These are phyloP conservation scores for Lachnellula subtilissima DNA, from an alignment of 2,329 filamentous ascomycete genomes.

Conservation along the genomic window DNA sequence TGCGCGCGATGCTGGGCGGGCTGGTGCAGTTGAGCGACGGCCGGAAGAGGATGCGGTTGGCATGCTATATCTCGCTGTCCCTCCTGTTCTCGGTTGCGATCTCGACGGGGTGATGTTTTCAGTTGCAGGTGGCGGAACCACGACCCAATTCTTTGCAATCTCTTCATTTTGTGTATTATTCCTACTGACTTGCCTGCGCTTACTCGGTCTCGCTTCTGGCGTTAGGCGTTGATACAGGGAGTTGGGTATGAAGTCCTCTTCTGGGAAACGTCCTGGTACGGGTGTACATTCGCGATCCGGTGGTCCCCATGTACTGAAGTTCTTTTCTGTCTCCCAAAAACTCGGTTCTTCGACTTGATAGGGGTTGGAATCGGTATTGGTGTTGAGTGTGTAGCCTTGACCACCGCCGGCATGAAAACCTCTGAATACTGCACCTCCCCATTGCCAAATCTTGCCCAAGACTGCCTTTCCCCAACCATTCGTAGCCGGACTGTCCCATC, in stretches of 20 bases:
- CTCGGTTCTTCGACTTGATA: constrained; percentile 6
- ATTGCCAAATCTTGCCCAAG: constrained; percentile 76
- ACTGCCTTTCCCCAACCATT: constrained; percentile 54
- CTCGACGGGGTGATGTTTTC: constrained; percentile 9
- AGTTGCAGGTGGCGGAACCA: constrained; percentile 42
- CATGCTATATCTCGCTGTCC: constrained; percentile 22
- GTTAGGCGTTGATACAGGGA: constrained; percentile 35
- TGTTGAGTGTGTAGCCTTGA: constrained; percentile 49
- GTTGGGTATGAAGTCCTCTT: constrained; percentile 42
- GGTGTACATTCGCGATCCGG: constrained; percentile 35
- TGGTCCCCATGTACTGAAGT: constrained; percentile 1
- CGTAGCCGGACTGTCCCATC: constrained; percentile 17
- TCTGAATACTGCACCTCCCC: constrained; percentile 60
- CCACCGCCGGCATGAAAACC: constrained; percentile 88
- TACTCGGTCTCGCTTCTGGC: constrained; percentile 38
- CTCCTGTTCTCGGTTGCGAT: constrained; percentile 1
- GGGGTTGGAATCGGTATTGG: background rate
- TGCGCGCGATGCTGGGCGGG: constrained; percentile 28
- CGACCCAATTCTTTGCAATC: constrained; percentile 65
- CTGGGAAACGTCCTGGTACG: constrained; percentile 50
- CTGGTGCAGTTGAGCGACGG: constrained; percentile 9
- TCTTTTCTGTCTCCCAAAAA: constrained; percentile 15
- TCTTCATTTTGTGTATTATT: constrained; percentile 43
- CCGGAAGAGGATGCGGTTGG: constrained; percentile 23
- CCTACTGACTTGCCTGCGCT: constrained; percentile 43